Evolutionary conservation across 2,329 filamentous ascomycete species (phyloP).

Genomic region (Trichoderma breve): DNA sequence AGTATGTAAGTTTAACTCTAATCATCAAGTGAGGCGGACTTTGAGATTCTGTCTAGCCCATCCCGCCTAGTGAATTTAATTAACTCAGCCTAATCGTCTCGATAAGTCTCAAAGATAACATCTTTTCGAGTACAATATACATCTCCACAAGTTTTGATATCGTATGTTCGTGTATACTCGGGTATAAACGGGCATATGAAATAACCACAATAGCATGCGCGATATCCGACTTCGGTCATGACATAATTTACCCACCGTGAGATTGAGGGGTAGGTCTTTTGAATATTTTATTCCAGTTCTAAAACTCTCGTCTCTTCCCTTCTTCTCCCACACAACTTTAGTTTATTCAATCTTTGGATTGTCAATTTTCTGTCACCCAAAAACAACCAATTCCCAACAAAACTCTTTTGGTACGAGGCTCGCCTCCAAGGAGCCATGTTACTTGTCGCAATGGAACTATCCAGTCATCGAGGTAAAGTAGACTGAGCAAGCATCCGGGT

Average conservation of each 20-base stretch:
- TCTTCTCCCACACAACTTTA: not conserved
- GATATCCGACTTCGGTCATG: conserved; percentile 12
- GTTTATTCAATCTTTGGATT: not conserved
- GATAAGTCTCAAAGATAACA: not conserved
- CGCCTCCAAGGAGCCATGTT: conserved; percentile 20
- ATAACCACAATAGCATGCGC: not conserved
- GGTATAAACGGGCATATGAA: not conserved
- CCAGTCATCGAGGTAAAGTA: conserved; percentile 47
- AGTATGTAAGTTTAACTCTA: not conserved
- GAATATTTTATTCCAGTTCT: not conserved
- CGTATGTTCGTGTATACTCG: not conserved
- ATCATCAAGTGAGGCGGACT: not conserved
- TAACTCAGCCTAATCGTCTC: not conserved
- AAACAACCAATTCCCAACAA: not conserved
- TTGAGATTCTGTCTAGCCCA: not conserved
- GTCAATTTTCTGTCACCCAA: not conserved
- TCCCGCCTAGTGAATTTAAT: not conserved
- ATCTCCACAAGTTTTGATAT: not conserved
- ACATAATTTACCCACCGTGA: conserved; percentile 17
- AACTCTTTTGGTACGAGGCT: conserved; percentile 19
- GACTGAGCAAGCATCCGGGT: conserved; percentile 47
- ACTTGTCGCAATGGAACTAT: conserved; percentile 34
- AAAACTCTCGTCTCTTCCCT: not conserved
- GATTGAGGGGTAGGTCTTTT: conserved; percentile 14
- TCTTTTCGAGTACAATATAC: not conserved